Base-by-base conservation (phyloP, 2,329 filamentous ascomycete species). In the Hypomyces perniciosus region DNA sequence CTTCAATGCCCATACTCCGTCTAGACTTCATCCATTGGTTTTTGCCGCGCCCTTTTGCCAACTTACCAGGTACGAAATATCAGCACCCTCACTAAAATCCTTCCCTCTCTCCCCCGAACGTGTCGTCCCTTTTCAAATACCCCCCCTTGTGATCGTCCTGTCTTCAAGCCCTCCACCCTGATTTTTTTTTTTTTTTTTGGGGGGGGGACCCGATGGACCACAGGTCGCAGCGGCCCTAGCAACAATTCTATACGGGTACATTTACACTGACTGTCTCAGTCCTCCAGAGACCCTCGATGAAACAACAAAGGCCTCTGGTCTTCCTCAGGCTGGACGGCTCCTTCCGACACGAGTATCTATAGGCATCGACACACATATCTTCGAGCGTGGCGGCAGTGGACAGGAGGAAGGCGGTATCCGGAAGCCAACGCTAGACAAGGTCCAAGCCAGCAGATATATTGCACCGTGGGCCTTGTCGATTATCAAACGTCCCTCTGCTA, bases 401-500 rank as follows among this genome's bases (percentile, higher is more conserved):
- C 46, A 52, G 50, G 45, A 52, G 50, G 50, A 48, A 48, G 45
- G 45, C 39, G 45, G 30, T 43, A 44, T 48, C 50, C 37, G 39
- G 13, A 28, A 26, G n/a, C 12, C 38, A 30, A n/a, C 52, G 50
- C 46, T 48, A 53, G 54, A 53, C 8, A 41, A 34, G 8, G 49
- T 40, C 26, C n/a, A 31, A 30, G 48, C 44, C 29, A 54, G 43
- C 29, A 28, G 12, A 55, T 61, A 58, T 60, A 60, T 59, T 61
- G 59, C 59, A 55, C 27, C 34, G 48, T 35, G 37, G 46, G 31
- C 33, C 28, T 46, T 33, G 48, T 60, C 58, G 59, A 56, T 58
- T 55, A 60, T 54, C 54, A 46, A 56, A 37, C 60, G 58, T 66
- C 64, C 64, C 61, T 59, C 57, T 57, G 42, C 40, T 40, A 45